phyloP scores from a whole-genome alignment of 495 filamentous ascomycete genomes.

The Hypoxylon fragiforme region DNA sequence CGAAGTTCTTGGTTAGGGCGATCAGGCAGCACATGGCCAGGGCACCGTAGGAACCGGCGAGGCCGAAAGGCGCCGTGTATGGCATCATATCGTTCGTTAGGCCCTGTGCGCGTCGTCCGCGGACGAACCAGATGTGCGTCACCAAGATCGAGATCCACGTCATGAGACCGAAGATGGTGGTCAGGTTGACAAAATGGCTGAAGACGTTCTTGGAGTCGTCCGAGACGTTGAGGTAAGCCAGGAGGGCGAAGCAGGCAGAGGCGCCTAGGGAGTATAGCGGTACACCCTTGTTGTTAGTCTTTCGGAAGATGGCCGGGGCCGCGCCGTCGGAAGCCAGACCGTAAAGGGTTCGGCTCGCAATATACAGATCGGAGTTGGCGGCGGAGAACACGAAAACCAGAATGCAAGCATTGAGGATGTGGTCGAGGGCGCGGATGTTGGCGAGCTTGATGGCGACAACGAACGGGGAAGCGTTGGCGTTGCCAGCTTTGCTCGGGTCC shows the following conservation, averaged over 20 bases:
- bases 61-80: conserved; percentile 73
- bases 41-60: conserved; percentile 66
- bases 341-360: conserved; percentile 79
- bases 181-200: conserved; percentile 82
- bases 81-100: conserved; percentile 66
- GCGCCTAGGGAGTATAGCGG: conserved; percentile 69
- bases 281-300: conserved; percentile 74
- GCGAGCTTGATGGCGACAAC: conserved; percentile 65
- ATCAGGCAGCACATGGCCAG: conserved; percentile 72
- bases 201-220: conserved; percentile 71
- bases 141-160: conserved; percentile 86
- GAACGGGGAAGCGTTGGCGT: conserved; percentile 67
- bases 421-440: conserved; percentile 65
- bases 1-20: conserved; percentile 76
- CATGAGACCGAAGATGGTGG: conserved; percentile 76
- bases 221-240: conserved; percentile 80
- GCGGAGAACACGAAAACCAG: conserved; percentile 80
- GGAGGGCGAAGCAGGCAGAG: conserved; percentile 65
- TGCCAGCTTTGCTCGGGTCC: conserved; percentile 56
- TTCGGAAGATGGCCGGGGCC: conserved; percentile 70
- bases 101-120: conserved; percentile 71
- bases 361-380: conserved; percentile 79
- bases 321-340: conserved; percentile 76
- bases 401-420: conserved; percentile 79
- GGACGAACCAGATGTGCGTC: conserved; percentile 79